Base-by-base conservation (phyloP, 176 grass and related monocot genomes). In the Oryza rufipogon region DNA sequence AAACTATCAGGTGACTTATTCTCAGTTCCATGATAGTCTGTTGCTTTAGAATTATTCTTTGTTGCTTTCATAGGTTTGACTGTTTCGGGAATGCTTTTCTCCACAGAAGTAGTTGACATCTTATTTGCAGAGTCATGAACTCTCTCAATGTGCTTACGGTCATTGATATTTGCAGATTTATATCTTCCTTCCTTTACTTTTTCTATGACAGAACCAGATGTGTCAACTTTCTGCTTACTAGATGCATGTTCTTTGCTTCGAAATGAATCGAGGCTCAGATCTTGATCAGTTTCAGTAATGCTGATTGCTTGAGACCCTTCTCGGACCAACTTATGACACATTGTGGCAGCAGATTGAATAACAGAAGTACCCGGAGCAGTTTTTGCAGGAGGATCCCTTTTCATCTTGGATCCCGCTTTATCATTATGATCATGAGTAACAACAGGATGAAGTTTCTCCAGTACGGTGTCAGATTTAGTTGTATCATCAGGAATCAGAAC, bases 261-360 rank as follows among this genome's bases (percentile, higher is more conserved):
- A 12, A 41, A 17, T 23, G 11, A 42, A 76, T 7, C 76, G 51
- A 61, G 11, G 19, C 61, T 61, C 4, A 6, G 64, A 52, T 9
- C 47, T 70, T 61, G 28, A 70, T 75, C 15, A 32, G 66, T 65
- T 76, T 80, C 82, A 76, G 82, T 70, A 44, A 28, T 41, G 14
- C 22, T 71, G 58, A 82, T 71, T 47, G 56, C 71, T 78, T 2
- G 73, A 12, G 73, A 86, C 16, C 84, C 84, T 67, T 82, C 46
- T 15, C 25, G 74, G 20, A 63, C 68, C 58, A 86, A 74, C 48
- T 68, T 76, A 44, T 44, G 70, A 84, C 13, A 61, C 46, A 36
- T 39, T 63, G 88, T 28, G 52, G 74, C 11, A 58, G 47, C 61
- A 68, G 61, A 73, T 69, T 88, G 68, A 38, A 33, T 41, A 48